These are phyloP conservation scores for Obba rivulosa DNA, from an alignment of 768 basidiomycete species.

Conservation along the genomic window DNA sequence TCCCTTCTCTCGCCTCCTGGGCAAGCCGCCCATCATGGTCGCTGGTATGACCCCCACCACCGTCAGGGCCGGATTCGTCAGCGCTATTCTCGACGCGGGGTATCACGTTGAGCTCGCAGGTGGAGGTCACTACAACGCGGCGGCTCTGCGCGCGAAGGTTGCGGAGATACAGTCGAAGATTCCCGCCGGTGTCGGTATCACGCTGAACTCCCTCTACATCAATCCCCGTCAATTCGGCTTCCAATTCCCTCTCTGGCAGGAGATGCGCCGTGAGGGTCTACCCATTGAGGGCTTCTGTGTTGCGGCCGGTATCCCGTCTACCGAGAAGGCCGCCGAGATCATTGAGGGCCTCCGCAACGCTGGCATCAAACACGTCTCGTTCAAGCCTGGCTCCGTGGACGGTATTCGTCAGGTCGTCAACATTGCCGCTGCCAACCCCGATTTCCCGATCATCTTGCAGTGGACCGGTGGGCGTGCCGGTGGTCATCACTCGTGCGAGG, in stretches of 20 bases:
- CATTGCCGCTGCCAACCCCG: conserved; percentile 89
- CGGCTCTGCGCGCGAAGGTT: conserved; percentile 84
- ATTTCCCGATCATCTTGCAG: conserved; percentile 96
- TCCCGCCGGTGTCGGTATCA: conserved; percentile 86
- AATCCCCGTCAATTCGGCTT: conserved; percentile 96
- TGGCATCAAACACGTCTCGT: conserved; percentile 93
- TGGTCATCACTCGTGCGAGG: conserved; percentile 97
- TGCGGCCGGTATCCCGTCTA: conserved; percentile 93
- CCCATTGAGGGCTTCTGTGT: conserved; percentile 99
- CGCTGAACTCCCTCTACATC: conserved; percentile 95
- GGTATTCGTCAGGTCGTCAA: conserved; percentile 96
- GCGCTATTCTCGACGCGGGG: conserved; percentile 87
- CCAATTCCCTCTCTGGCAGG: conserved; percentile 97
- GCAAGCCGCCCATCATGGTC: conserved; percentile 98
- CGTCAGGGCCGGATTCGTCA: conserved; percentile 92
- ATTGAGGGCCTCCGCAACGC: conserved; percentile 74
- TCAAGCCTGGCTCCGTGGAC: conserved; percentile 98
- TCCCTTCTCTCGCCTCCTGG: conserved; percentile 90
- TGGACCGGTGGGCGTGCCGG: conserved; percentile 99
- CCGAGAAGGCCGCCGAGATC: conserved; percentile 97
- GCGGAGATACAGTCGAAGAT: conserved; percentile 86
- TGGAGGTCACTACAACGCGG: conserved; percentile 93
- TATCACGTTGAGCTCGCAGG: conserved; percentile 97
- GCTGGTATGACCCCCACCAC: conserved; percentile 99
- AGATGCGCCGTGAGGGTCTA: conserved; percentile 91